phyloP scores from a whole-genome alignment of 2,329 filamentous ascomycete species.

The Aspergillus tamarii region DNA sequence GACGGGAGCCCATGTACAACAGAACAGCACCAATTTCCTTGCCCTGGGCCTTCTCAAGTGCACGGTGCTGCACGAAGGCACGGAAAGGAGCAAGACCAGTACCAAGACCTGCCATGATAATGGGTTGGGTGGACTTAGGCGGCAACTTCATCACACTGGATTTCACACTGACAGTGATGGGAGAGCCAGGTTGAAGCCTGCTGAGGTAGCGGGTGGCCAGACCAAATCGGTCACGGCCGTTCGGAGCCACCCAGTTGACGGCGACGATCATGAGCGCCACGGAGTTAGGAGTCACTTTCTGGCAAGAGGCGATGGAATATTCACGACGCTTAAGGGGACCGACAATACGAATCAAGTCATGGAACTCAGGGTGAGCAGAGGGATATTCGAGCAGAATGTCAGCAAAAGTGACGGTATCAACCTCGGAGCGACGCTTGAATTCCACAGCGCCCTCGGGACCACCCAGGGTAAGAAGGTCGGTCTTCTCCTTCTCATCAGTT shows the following conservation, averaged over 20 bases:
- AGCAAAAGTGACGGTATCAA: conserved; percentile 88
- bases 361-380: conserved; percentile 85
- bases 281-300: conserved; percentile 87
- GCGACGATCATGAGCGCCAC: conserved; percentile 96
- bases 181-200: conserved; percentile 71
- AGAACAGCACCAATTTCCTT: conserved; percentile 92
- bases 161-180: conserved; percentile 92
- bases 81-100: conserved; percentile 99
- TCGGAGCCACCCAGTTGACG: conserved; percentile 89
- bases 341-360: conserved; percentile 86
- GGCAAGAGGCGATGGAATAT: conserved; percentile 98
- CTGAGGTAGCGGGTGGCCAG: conserved; percentile 92
- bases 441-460: conserved; percentile 80
- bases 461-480: conserved; percentile 74
- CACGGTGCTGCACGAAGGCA: conserved; percentile 96
- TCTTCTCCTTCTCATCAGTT: conserved; percentile 78
- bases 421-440: conserved; percentile 89
- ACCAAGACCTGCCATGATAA: conserved; percentile 99
- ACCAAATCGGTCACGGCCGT: conserved; percentile 85
- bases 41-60: conserved; percentile 96
- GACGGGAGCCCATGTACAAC: conserved; percentile 93
- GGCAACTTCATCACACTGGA: conserved; percentile 99
- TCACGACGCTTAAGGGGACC: conserved; percentile 92
- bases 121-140: conserved; percentile 78
- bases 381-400: conserved; percentile 88